A percentile compares a stretch with the other conserved stretches of the same genome.
Evolutionary conservation across 208 protist species (phyloP).

Genomic region (Paratrypanosoma confusum): DNA sequence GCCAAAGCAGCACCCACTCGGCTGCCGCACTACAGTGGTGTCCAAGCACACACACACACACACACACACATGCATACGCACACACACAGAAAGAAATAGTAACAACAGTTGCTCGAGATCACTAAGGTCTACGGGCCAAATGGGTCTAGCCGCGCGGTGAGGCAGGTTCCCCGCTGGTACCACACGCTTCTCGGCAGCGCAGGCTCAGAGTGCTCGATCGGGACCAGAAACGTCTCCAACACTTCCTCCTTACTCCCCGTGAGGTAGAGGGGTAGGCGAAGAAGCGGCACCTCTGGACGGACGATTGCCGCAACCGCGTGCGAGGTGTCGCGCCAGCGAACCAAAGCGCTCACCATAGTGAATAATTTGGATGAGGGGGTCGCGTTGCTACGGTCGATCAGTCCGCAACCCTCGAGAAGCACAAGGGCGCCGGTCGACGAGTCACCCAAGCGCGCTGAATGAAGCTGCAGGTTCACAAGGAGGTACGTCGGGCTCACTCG

Average conservation of each 20-base stretch:
- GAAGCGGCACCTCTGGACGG: conserved; percentile 3
- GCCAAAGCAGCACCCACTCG: too few relatives aligned
- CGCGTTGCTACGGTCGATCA: conserved; percentile 15
- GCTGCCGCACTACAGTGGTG: too few relatives aligned
- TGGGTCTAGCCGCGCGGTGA: conserved; percentile 52
- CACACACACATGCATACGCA: too few relatives aligned
- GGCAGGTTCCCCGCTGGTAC: conserved; percentile 80
- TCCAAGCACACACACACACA: too few relatives aligned
- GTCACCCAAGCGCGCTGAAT: background rate
- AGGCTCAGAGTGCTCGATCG: conserved; percentile 9
- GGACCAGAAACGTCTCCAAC: conserved; percentile 64
- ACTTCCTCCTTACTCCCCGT: conserved; percentile 48
- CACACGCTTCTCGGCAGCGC: conserved; percentile 26
- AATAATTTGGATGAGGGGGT: conserved; percentile 36
- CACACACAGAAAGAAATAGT: background rate
- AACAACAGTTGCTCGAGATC: background rate
- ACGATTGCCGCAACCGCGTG: conserved; percentile 16
- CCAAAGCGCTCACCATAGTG: conserved; percentile 17
- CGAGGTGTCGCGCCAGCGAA: conserved; percentile 15
- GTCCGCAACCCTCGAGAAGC: background rate
- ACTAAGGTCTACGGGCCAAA: conserved; percentile 11
- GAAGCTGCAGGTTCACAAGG: background rate
- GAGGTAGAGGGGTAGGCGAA: conserved; percentile 79
- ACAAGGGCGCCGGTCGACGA: background rate
- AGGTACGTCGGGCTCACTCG: conserved; percentile 6